phyloP scores from a whole-genome alignment of 2,329 filamentous ascomycete species.

The Diplodia scrobiculata region DNA sequence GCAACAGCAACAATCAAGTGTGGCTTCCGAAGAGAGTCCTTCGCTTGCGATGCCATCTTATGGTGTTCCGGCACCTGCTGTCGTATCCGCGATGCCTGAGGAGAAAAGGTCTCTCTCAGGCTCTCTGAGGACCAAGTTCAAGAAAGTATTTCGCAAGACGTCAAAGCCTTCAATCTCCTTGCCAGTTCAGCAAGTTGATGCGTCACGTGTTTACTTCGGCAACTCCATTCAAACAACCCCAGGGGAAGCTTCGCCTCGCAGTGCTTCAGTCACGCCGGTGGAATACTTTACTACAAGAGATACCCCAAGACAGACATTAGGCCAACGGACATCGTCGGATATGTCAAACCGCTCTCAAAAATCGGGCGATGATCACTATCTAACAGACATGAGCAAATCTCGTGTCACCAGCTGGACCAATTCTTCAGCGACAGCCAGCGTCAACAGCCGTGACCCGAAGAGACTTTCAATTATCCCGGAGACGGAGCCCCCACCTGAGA shows the following conservation, averaged over 20 bases:
- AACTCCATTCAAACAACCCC: slow-evolving; percentile 13
- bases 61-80: not conserved
- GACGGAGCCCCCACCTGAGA: slow-evolving; percentile 30
- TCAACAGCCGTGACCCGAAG: slow-evolving; percentile 56
- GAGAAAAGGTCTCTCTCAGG: slow-evolving; percentile 64
- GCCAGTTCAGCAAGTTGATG: slow-evolving; percentile 58
- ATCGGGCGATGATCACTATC: slow-evolving; percentile 28
- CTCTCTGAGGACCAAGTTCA: slow-evolving; percentile 63
- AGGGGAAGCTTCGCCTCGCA: not conserved
- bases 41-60: not conserved
- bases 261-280: not conserved
- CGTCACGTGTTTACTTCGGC: slow-evolving; percentile 47
- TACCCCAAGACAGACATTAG: not conserved
- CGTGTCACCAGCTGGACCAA: slow-evolving; percentile 73
- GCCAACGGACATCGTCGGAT: slow-evolving; percentile 12
- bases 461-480: slow-evolving; percentile 68
- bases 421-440: slow-evolving; percentile 61
- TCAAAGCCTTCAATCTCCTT: slow-evolving; percentile 40
- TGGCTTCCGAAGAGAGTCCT: not conserved
- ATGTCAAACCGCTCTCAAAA: slow-evolving; percentile 1
- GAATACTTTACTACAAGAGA: not conserved
- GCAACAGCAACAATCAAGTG: slow-evolving; percentile 30
- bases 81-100: slow-evolving; percentile 31
- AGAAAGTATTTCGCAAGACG: slow-evolving; percentile 56
- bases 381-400: slow-evolving; percentile 58